These are phyloP conservation scores for Neurospora discreta DNA, from an alignment of 495 filamentous ascomycete genomes.

Conservation along the genomic window DNA sequence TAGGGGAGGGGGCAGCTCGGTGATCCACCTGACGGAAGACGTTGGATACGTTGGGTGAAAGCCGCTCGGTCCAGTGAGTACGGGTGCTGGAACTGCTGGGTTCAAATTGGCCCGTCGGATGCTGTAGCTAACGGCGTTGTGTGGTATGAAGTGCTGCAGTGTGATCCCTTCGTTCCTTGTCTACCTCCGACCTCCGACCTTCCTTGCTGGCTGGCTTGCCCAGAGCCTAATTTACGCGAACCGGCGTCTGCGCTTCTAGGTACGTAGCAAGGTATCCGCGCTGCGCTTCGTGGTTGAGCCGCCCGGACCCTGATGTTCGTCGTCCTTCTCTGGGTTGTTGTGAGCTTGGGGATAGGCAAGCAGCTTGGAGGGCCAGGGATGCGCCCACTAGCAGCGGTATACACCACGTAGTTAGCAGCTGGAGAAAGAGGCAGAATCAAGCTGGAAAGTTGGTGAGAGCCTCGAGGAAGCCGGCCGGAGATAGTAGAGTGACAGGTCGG, in stretches of 20 bases:
- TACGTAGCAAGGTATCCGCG: neutral
- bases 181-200: neutral
- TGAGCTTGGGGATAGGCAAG: neutral
- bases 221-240: slow-evolving; percentile 1
- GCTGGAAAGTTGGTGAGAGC: neutral
- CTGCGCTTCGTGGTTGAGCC: neutral
- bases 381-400: neutral
- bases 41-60: neutral
- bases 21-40: slow-evolving; percentile 5
- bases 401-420: neutral
- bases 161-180: neutral
- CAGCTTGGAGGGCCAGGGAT: neutral
- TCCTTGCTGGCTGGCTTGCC: neutral
- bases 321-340: neutral
- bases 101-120: neutral
- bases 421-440: neutral
- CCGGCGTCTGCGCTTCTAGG: neutral
- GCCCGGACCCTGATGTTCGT: neutral
- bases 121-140: slow-evolving; percentile 1
- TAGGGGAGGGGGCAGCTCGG: slow-evolving; percentile 10
- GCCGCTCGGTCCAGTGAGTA: neutral
- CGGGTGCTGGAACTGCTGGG: neutral
- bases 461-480: neutral
- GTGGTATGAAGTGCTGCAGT: slow-evolving; percentile 1
- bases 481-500: neutral